Base-by-base conservation (phyloP, 1,284 basidiomycete genomes). In the Ustilago loliicola region DNA sequence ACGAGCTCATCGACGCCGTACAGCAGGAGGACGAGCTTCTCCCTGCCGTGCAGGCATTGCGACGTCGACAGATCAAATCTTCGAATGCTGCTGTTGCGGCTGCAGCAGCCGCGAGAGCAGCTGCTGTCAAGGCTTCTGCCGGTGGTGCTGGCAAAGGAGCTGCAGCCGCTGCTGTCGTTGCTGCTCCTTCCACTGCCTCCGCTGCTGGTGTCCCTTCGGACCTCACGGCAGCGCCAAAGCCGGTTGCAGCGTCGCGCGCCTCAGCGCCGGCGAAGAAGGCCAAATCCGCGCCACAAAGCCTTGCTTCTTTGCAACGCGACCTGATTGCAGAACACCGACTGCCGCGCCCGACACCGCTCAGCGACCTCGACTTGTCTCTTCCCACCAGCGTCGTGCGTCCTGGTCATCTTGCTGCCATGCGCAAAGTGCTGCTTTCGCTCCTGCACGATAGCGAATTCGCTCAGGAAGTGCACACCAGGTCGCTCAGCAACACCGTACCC, bases 381-480 rank as follows among this genome's bases (percentile, higher is more conserved):
- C 73, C 73, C 9, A 45, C 34, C 25, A 30, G 45, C 3, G 30
- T 30, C 2, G 62, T 76, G 10, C 57, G 57, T 15, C 64, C 73
- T 13, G 73, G 67, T 3, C 73, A 76, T n/a, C 32, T 76, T 52
- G 63, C 67, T 2, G 67, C 67, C 7, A 70, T 76, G 67, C 67
- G 73, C 29, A 63, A 23, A 32, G 57, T 65, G 52, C 8, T 76
- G 56, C 73, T 76, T 15, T 63, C 57, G 21, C 42, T 76, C 21
- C 25, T 66, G 36, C 67, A 11, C 17, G 73, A 70, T 51, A 59
- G 58, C 68, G 61, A 67, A 8, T 71, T 76, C 30, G 60, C 61
- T 4, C 15, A 23, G n/a, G 73, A 76, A 34, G 64, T 71, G 10
- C 52, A 56, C 4, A 15, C 23, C 13, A 62, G 73, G 21, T 42